Percentiles rank a stretch among this genome's conserved stretches.
Conservation (phyloP, 2,329 filamentous ascomycete species). For the Bipolaris zeicola region DNA sequence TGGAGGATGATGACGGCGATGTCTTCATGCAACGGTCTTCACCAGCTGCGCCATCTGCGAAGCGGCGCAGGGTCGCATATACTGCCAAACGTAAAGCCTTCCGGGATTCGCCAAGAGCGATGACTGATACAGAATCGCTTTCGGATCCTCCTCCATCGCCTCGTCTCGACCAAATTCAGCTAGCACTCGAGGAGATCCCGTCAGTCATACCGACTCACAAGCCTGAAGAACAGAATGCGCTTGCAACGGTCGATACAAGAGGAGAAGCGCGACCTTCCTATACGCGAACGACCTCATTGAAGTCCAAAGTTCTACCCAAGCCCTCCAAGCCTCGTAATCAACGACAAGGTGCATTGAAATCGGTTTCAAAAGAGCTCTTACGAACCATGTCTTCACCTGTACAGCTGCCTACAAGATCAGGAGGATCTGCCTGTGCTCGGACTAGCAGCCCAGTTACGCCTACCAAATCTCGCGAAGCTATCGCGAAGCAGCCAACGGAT, state of each 20-base stretch:
- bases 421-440: conserved; percentile 5
- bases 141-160: conserved; percentile 19
- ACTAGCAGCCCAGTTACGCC: conserved; percentile 22
- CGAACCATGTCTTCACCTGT: conserved; percentile 28
- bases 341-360: conserved; percentile 36
- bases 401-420: conserved; percentile 9
- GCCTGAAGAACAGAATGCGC: conserved; percentile 45
- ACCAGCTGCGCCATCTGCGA: conserved; percentile 31
- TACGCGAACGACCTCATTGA: conserved; percentile 30
- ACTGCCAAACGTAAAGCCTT: conserved; percentile 28
- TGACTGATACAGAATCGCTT: conserved; percentile 16
- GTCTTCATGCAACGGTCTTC: conserved; percentile 32
- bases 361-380: conserved; percentile 33
- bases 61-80: conserved; percentile 40
- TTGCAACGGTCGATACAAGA: conserved; percentile 33
- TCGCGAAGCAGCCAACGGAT: conserved; percentile 12
- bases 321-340: conserved; percentile 22
- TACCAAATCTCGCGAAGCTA: conserved; percentile 2
- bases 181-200: conserved; percentile 25
- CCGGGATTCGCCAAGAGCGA: conserved; percentile 23
- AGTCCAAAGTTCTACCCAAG: conserved; percentile 24
- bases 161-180: conserved; percentile 25
- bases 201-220: conserved; percentile 30
- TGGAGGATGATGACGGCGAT: conserved; percentile 43
- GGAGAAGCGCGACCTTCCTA: conserved; percentile 25